Conservation (phyloP, 192 early-diverging fungal species). For the Podila minutissima region DNA sequence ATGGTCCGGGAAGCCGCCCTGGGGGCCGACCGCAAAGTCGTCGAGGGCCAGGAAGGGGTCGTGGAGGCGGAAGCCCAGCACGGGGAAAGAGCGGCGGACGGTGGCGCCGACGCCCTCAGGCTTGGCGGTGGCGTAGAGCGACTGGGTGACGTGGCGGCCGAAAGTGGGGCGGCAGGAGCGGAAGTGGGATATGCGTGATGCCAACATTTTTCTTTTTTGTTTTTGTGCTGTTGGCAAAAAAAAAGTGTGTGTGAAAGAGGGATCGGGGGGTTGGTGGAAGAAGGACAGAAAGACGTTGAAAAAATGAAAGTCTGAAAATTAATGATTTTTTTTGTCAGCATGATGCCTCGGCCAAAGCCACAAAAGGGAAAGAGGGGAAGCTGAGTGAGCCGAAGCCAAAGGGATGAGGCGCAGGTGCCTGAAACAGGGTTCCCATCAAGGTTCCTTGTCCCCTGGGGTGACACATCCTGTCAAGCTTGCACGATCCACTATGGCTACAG, state of each 20-base stretch:
- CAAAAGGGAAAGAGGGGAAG: no score
- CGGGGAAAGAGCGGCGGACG: constrained; percentile 83
- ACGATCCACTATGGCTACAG: no score
- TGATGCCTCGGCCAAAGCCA: no score
- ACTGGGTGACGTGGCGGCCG: constrained; percentile 50
- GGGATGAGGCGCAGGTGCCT: no score
- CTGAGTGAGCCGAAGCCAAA: no score
- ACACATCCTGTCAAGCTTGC: no score
- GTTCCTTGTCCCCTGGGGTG: no score
- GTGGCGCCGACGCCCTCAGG: constrained; percentile 85
- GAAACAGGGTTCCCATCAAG: no score
- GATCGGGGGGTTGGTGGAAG: not conserved
- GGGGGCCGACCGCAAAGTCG: constrained; percentile 56
- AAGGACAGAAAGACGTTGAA: not conserved
- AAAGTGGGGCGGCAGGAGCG: not conserved
- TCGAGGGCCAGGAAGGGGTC: constrained; percentile 96
- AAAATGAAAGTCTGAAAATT: no score
- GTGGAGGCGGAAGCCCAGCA: constrained; percentile 69
- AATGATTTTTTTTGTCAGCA: no score
- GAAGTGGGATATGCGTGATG: not conserved
- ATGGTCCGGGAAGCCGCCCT: constrained; percentile 73
- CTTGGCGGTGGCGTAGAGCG: constrained; percentile 60
- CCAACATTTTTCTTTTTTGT: not conserved
- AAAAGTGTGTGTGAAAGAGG: not conserved
- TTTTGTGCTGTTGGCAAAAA: not conserved